Percentiles rank a stretch among this genome's conserved stretches.
Evolutionary conservation across 495 filamentous ascomycete genomes (phyloP).

Genomic region (Penicillium herquei): DNA sequence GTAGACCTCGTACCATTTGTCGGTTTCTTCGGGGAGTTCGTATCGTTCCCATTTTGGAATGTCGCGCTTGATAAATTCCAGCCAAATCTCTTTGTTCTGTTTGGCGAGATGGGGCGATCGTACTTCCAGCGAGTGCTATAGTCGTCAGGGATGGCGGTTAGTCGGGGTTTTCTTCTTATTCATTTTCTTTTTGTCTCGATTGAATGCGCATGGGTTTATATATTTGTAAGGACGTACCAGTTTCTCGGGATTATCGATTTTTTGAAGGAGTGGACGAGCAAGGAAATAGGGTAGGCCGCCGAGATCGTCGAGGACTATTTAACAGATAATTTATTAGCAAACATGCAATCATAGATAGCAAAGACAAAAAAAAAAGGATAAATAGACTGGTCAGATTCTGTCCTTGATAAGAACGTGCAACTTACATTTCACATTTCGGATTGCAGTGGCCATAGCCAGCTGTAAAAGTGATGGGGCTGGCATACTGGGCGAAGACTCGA

Average conservation of each 20-base stretch:
- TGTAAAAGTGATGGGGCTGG: constrained; percentile 40
- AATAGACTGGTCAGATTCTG: background rate
- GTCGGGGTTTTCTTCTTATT: background rate
- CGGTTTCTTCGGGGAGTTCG: constrained; percentile 53
- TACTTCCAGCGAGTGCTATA: constrained; percentile 56
- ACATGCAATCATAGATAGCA: constrained; percentile 20
- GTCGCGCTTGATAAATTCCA: constrained; percentile 64
- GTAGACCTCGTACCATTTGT: constrained; percentile 67
- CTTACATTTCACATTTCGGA: constrained; percentile 48
- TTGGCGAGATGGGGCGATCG: constrained; percentile 63
- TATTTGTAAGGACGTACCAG: constrained; percentile 44
- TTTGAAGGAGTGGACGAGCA: constrained; percentile 57
- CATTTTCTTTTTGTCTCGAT: background rate
- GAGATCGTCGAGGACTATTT: constrained; percentile 56
- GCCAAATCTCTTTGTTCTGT: constrained; percentile 64
- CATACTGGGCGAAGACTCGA: constrained; percentile 30
- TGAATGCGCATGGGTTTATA: background rate
- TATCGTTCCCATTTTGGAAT: constrained; percentile 60
- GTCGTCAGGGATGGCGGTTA: background rate
- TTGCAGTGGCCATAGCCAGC: constrained; percentile 43
- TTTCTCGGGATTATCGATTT: constrained; percentile 64
- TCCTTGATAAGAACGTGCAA: background rate
- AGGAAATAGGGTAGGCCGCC: constrained; percentile 63
- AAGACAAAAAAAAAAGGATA: background rate
- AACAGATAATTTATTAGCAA: background rate